Base-by-base conservation (phyloP, 1,284 basidiomycete species). In the Cystobasidium sp. region DNA sequence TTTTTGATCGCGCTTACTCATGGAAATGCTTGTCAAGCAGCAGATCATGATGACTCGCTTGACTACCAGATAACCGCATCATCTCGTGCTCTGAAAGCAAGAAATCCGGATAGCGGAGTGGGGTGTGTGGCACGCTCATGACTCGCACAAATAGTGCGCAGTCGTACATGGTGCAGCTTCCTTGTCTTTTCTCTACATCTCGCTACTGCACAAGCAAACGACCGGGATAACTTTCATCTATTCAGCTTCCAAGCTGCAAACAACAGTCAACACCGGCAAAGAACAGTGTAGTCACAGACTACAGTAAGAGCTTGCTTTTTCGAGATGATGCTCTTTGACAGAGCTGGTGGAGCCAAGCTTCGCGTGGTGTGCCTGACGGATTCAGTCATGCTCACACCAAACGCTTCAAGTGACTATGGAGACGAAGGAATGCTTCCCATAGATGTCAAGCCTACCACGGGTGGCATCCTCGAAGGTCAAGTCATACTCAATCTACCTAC, bases 401-500 rank as follows among this genome's bases (percentile, higher is more conserved):
- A 66, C 18, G 64, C 61, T 18, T 59, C 56, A n/a, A 31, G 37
- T 9, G 56, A 62, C 18, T 44, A 46, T 6, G 44, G 41, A 39
- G 46, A 46, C 37, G 47, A 52, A 10, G 56, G 64, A 14, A 9
- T 46, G 18, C 24, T n/a, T 51, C 69, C 51, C 6, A 24, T 37
- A n/a, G 18, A 44, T 53, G 61, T 47, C 59, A 46, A 62, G 59
- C 69, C 69, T 18, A 53, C 59, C 1, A 63, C 47, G 4, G 69
- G 61, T 46, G 55, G 49, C 16, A 41, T 73, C 16, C 47, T 65
- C 10, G 62, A 65, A 44, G 70, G 70, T 22, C 52, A 65, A 24
- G 63, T 73, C 44, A 66, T 73, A n/a, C 43, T 73, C 37, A 46
- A 62, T 9, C 46, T 73, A 1, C 51, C 49, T 6, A 65, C 62